A percentile compares a stretch with the other conserved stretches of the same genome.
phyloP scores from a whole-genome alignment of 176 grass and related monocot genomes.

The Secale cereale region DNA sequence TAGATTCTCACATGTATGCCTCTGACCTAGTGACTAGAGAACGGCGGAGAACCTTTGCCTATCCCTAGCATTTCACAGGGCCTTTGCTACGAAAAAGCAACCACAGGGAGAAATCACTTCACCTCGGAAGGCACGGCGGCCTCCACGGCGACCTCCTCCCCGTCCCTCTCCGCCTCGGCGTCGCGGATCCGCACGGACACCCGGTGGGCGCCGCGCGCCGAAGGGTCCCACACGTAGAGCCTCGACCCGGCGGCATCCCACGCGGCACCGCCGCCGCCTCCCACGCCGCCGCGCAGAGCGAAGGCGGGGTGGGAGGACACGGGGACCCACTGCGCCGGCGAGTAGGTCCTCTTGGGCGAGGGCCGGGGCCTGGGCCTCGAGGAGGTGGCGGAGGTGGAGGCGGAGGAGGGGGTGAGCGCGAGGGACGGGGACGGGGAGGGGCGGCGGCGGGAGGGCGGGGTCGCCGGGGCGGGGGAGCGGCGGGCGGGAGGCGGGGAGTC shows the following conservation, averaged over 20 bases:
- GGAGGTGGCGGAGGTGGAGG: slow-evolving; percentile 31
- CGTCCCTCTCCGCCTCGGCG: slow-evolving; percentile 28
- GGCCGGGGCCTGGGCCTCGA: slow-evolving; percentile 39
- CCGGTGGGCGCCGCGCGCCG: slow-evolving; percentile 42
- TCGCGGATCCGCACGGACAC: slow-evolving; percentile 70
- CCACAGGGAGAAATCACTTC: not conserved
- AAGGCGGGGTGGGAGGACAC: slow-evolving; percentile 40
- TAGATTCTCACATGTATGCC: not conserved
- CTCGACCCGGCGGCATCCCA: slow-evolving; percentile 74
- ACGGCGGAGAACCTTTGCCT: not conserved
- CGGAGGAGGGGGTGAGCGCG: slow-evolving; percentile 39
- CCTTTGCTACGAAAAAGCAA: slow-evolving; percentile 6
- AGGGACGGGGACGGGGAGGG: slow-evolving; percentile 44
- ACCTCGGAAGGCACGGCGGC: slow-evolving; percentile 86
- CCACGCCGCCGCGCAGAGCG: not conserved
- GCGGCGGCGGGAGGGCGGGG: slow-evolving; percentile 31
- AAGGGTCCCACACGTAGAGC: slow-evolving; percentile 73
- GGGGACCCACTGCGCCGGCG: slow-evolving; percentile 46
- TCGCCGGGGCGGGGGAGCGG: slow-evolving; percentile 12
- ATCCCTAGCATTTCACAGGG: slow-evolving; percentile 12
- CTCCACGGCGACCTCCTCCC: slow-evolving; percentile 52
- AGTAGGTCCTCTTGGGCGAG: slow-evolving; percentile 40
- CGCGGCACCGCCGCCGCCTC: slow-evolving; percentile 30
- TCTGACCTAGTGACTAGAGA: not conserved
- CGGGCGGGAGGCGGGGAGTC: slow-evolving; percentile 39